Base-by-base conservation (phyloP, 2,329 filamentous ascomycete genomes). In the Penicillium hordei region DNA sequence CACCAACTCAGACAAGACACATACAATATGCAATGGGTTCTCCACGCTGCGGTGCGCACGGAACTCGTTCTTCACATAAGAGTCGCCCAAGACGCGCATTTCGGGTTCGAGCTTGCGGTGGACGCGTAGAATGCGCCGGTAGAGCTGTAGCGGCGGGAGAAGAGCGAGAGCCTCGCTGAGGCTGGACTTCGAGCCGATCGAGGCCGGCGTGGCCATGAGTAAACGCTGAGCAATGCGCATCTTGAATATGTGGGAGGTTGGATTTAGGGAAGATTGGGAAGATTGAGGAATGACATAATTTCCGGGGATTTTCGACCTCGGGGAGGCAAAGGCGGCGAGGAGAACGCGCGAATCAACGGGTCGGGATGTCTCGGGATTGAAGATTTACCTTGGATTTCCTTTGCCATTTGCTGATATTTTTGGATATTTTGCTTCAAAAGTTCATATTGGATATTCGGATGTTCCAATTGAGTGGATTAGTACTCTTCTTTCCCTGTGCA, bases 31-130 rank as follows among this genome's bases (percentile, higher is more conserved):
- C 27, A 91, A 85, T 0, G 94, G 93, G 69, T 97, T 97, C 59
- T 97, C 93, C 48, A 95, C 85, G 34, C 86, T 82, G 59, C 83
- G 84, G 71, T 97, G 94, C 0, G 89, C 89, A 59, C 91, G 84
- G 67, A 97, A 99, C 78, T 99, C 94, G 45, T 86, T 85, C 78
- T 95, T 97, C 73, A 97, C 82, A 75, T 97, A 99, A 73, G 92
- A 86, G 71, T 99, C 94, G 5, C 94, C 94, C 8, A 99, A 78
- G 5, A 96, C 57, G 36, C 94, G 86, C 86, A 85, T 82, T 63
- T 96, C 89, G 1, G 76, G 67, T 0, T 88, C 86, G 10, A 99
- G 79, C 67, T 89, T 83, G 65, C 94, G 86, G 77, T 99, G 94
- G 4, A 90, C 87, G 63, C 94, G 88, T 31, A 99, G 81, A 27